Base-by-base conservation (phyloP, 768 basidiomycete species). In the Tylopilus intermedius region DNA sequence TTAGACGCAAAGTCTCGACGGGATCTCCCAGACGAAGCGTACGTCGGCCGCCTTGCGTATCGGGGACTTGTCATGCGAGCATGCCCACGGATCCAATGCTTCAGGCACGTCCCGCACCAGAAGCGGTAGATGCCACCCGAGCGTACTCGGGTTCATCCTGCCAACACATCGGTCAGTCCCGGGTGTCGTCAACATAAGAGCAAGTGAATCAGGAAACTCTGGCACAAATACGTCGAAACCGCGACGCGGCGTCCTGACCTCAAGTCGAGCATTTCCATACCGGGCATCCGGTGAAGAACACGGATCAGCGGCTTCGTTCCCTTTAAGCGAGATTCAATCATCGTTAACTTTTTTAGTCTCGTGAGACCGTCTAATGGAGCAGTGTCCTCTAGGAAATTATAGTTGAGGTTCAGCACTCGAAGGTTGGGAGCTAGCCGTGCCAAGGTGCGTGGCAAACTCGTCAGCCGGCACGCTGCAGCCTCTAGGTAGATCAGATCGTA, bases 131-230 rank as follows among this genome's bases (percentile, higher is more conserved):
- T 99, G 98, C 88, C 92, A 95, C 6, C 90, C 90, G 10, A 97
- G 83, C 18, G 94, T 97, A 60, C 89, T 92, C 49, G 96, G 94
- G 65, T 99, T 99, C 93, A 97, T 96, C 70, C 86, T 81, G 60
- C 44, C 52, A 54, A 50, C 49, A 6, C 26, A 2, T 63, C 59
- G 65, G 62, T 67, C 59, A 64, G 56, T 64, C 24, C 56, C 64
- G 62, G 58, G 62, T 33, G 13, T 66, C 54, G 50, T 40, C 64
- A 56, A 41, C 54, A 42, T n/a, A 40, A 22, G 44, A 38, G 24
- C 8, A 29, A 2, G 9, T 21, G 18, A 53, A 32, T 50, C 21
- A 42, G 50, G 26, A 39, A 45, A 30, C 43, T 38, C 27, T 38
- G 35, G 10, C 32, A 30, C 39, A 0, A 13, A 7, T 14, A 1